Evolutionary conservation across 345 rosid species (phyloP).

Genomic region (Fremontodendron californicum): DNA sequence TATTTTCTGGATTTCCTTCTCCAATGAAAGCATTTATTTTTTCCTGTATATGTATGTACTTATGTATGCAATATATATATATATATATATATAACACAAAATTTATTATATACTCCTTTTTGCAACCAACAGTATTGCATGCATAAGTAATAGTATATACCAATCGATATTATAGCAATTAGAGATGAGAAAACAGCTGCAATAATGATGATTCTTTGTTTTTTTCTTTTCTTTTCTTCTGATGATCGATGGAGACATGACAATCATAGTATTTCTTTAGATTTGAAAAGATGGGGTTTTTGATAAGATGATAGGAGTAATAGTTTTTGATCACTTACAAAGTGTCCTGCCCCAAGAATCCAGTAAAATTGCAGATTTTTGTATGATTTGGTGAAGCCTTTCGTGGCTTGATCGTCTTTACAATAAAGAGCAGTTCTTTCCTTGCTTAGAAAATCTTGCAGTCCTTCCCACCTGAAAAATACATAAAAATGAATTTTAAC

Average conservation of each 20-base stretch:
- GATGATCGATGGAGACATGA: slow-evolving; percentile 1
- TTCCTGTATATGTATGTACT: no score
- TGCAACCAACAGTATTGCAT: no score
- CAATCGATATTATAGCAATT: no score
- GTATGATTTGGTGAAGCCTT: slow-evolving; percentile 69
- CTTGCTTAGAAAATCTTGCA: slow-evolving; percentile 34
- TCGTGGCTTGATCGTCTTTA: slow-evolving; percentile 39
- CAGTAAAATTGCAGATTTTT: slow-evolving; percentile 77
- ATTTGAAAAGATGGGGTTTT: neutral
- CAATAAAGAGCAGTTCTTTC: slow-evolving; percentile 57
- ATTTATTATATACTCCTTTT: no score
- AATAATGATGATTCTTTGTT: neutral
- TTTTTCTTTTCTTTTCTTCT: no score
- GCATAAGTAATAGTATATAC: no score
- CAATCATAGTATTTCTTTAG: neutral
- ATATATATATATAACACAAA: no score
- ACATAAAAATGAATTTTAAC: slow-evolving; percentile 1
- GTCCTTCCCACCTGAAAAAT: slow-evolving; percentile 71
- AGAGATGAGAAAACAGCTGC: neutral
- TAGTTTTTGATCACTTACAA: slow-evolving; percentile 49
- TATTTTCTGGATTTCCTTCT: no score
- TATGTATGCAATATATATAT: no score
- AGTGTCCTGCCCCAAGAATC: slow-evolving; percentile 98
- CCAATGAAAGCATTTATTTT: no score
- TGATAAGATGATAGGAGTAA: neutral